Evolutionary conservation across 495 filamentous ascomycete species (phyloP), one percentile per base, ranked within the genome.

Genomic region (Penicillium daleae): DNA sequence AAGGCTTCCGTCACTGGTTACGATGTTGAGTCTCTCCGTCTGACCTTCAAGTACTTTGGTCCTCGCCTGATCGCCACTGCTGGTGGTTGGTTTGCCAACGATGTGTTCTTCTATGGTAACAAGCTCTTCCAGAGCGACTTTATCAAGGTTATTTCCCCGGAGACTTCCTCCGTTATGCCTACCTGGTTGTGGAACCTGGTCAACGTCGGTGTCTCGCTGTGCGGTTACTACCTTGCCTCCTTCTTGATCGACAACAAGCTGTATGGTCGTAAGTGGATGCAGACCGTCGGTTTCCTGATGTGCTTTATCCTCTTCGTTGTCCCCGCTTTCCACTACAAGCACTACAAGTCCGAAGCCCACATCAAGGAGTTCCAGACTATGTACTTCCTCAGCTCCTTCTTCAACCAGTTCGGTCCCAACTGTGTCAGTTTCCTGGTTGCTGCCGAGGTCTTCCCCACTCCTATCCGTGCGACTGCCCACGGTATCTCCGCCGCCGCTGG

Each of bases 101-200:
- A 96, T 74, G 86, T 97, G 21, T 96, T 97, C 85, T 97, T 97
- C 80, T 97, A 97, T 76, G 93, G 92, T 65, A 97, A 96, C 89
- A 96, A 96, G 85, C 88, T 97, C 39, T 97, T 97, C 83, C 92
- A 96, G 77, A 83, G 82, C 65, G 85, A 93, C 71, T 97, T 97
- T 75, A 96, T 96, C 71, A 76, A 66, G 1, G 88, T 91, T 68
- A 86, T 96, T 59, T 87, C 86, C 57, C 82, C 83, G 13, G 66
- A 76, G 33, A 79, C 82, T 61, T 72, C 76, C 1, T 90, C 89
- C 0, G 83, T 96, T 64, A 89, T 96, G 87, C 86, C 86, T 5
- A 85, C 80, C 44, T 97, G 93, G 93, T 79, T 92, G n/a, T 97
- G 90, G 86, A 96, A 92, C 76, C 76, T 96, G 75, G 77, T 87